Conservation (phyloP, 306 rosid species). For the Erythrophleum fordii region DNA sequence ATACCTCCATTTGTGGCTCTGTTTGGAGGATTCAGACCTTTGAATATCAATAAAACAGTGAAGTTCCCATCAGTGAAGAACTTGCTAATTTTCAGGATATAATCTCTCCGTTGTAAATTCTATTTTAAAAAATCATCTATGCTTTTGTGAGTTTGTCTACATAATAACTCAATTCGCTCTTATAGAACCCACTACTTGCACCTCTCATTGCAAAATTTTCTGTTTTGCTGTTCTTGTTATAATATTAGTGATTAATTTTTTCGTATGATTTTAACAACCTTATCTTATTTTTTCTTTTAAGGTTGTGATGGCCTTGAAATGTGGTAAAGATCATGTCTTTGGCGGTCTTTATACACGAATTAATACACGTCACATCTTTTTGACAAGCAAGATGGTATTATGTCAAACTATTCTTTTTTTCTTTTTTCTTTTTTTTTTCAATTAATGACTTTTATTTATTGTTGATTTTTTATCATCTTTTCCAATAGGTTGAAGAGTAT, state of each 20-base stretch:
- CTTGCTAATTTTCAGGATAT: not conserved
- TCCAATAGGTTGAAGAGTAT: constrained; percentile 84
- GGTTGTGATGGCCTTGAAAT: constrained; percentile 94
- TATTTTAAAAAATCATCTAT: not conserved
- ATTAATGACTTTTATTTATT: constrained; percentile 2
- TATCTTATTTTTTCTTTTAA: constrained; percentile 26
- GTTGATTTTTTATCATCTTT: constrained; percentile 28
- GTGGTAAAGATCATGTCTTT: constrained; percentile 63
- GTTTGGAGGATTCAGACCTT: not conserved
- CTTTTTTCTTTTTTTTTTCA: not conserved
- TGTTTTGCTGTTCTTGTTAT: not conserved
- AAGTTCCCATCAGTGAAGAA: not conserved
- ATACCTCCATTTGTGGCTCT: not conserved
- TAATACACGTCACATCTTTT: constrained; percentile 68
- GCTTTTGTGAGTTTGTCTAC: not conserved
- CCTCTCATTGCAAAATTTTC: not conserved
- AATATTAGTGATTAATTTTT: not conserved
- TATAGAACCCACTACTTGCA: not conserved
- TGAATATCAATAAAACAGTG: not conserved
- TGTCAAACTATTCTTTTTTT: constrained; percentile 33
- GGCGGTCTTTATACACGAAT: constrained; percentile 81
- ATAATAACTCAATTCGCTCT: not conserved
- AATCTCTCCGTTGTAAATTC: not conserved
- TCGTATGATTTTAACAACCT: not conserved
- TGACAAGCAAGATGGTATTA: constrained; percentile 97